These are phyloP conservation scores for Sarcomyxa edulis DNA, from an alignment of 768 basidiomycete genomes.

Conservation along the genomic window DNA sequence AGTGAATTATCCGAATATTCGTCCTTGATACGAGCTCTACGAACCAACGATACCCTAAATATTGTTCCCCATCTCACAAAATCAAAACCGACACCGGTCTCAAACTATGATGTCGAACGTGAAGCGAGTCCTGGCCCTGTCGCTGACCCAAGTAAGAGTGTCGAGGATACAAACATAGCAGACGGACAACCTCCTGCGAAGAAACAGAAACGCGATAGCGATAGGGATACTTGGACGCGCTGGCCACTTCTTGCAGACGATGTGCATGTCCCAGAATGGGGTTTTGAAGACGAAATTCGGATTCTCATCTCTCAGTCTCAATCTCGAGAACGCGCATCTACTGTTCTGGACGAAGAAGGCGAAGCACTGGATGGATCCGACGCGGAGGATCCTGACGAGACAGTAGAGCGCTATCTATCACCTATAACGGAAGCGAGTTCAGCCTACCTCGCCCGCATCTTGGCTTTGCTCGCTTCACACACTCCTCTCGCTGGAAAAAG, in stretches of 20 bases:
- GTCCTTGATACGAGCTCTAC: slow-evolving; percentile 59
- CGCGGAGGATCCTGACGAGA: slow-evolving; percentile 18
- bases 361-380: slow-evolving; percentile 17
- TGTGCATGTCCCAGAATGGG: slow-evolving; percentile 64
- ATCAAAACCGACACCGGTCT: slow-evolving; percentile 5
- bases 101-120: neutral
- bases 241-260: slow-evolving; percentile 70
- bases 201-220: neutral
- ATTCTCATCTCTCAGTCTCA: slow-evolving; percentile 36
- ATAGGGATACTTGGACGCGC: slow-evolving; percentile 57
- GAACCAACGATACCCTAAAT: slow-evolving; percentile 52
- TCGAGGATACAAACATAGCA: neutral
- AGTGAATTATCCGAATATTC: slow-evolving; percentile 65
- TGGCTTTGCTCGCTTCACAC: slow-evolving; percentile 51
- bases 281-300: slow-evolving; percentile 62
- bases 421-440: slow-evolving; percentile 38
- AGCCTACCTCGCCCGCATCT: slow-evolving; percentile 41
- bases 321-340: slow-evolving; percentile 10
- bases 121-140: neutral
- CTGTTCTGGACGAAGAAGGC: slow-evolving; percentile 10
- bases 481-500: slow-evolving; percentile 50
- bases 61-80: slow-evolving; percentile 46
- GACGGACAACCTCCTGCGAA: neutral
- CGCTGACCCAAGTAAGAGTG: neutral
- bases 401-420: slow-evolving; percentile 25